phyloP scores from a whole-genome alignment of 2,329 filamentous ascomycete species.

The Monilinia fructigena region DNA sequence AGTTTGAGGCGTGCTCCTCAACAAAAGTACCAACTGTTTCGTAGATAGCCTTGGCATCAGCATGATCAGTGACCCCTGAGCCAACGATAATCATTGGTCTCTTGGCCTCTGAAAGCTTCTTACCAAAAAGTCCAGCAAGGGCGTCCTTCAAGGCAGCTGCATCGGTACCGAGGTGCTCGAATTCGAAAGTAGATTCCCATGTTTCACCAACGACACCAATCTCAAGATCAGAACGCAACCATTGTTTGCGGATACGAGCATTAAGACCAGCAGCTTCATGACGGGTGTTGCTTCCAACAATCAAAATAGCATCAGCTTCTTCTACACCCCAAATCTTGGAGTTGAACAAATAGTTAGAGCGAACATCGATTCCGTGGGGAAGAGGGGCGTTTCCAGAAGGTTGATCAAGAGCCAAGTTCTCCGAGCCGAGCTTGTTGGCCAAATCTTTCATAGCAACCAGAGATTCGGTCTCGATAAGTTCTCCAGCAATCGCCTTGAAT shows the following conservation, averaged over 20 bases:
- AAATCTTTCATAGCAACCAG: conserved; percentile 96
- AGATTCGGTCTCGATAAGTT: conserved; percentile 87
- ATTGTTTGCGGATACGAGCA: conserved; percentile 95
- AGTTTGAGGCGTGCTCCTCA: conserved; percentile 87
- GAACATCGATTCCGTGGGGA: conserved; percentile 88
- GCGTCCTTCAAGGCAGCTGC: conserved; percentile 79
- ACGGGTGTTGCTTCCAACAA: conserved; percentile 92
- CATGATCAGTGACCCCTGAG: conserved; percentile 85
- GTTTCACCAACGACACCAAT: conserved; percentile 87
- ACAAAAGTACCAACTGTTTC: conserved; percentile 88
- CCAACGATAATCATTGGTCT: conserved; percentile 96
- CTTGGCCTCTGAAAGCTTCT: conserved; percentile 85
- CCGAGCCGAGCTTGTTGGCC: conserved; percentile 92
- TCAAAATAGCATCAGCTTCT: conserved; percentile 85
- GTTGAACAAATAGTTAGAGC: conserved; percentile 96
- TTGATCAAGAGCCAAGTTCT: conserved; percentile 92
- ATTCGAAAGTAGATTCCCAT: conserved; percentile 94
- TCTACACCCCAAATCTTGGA: conserved; percentile 91
- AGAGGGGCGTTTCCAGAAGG: conserved; percentile 79
- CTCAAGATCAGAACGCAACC: conserved; percentile 91
- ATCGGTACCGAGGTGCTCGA: conserved; percentile 82
- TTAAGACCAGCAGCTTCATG: conserved; percentile 95
- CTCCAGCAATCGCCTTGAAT: conserved; percentile 92
- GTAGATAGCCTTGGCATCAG: conserved; percentile 88
- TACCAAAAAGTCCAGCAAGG: conserved; percentile 82